Conservation (phyloP, 495 filamentous ascomycete genomes). For the Penicillium samsonianum region DNA sequence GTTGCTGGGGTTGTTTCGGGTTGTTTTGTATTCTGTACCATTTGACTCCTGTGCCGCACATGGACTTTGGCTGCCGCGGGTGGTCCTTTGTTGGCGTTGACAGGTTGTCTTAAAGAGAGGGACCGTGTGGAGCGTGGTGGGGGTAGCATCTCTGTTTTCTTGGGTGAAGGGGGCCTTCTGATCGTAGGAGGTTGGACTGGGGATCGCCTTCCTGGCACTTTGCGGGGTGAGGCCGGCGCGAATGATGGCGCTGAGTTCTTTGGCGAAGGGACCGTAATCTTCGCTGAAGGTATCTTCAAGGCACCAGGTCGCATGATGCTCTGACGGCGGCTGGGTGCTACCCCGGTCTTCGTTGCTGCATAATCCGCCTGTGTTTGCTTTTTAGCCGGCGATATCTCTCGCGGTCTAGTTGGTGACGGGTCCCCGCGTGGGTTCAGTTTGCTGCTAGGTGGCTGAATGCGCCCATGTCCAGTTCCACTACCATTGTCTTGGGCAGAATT, state of each 20-base stretch:
- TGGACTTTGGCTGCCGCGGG: slow-evolving; percentile 30
- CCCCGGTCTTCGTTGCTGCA: slow-evolving; percentile 7
- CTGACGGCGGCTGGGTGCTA: slow-evolving; percentile 32
- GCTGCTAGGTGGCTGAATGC: slow-evolving; percentile 19
- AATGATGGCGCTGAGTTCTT: slow-evolving; percentile 25
- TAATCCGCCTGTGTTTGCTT: slow-evolving; percentile 13
- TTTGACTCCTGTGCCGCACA: slow-evolving; percentile 42
- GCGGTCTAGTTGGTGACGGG: slow-evolving; percentile 24
- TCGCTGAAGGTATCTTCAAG: slow-evolving; percentile 23
- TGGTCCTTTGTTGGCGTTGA: slow-evolving; percentile 16
- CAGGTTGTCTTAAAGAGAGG: slow-evolving; percentile 45
- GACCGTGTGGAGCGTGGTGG: slow-evolving; percentile 41
- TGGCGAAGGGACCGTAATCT: slow-evolving; percentile 20
- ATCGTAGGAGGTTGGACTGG: slow-evolving; percentile 17
- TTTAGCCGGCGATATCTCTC: slow-evolving; percentile 10
- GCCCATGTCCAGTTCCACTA: slow-evolving; percentile 11
- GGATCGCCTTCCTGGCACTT: slow-evolving; percentile 20
- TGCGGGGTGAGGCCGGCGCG: slow-evolving; percentile 35
- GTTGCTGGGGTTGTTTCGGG: slow-evolving; percentile 17
- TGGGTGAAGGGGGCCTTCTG: slow-evolving; percentile 35
- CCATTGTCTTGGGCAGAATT: slow-evolving; percentile 18
- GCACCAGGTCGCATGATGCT: slow-evolving; percentile 37
- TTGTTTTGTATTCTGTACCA: slow-evolving; percentile 26
- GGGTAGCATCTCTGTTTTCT: slow-evolving; percentile 43
- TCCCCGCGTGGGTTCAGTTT: slow-evolving; percentile 15